Base-by-base conservation (phyloP, 2,329 filamentous ascomycete species). In the Fusarium beomiforme region DNA sequence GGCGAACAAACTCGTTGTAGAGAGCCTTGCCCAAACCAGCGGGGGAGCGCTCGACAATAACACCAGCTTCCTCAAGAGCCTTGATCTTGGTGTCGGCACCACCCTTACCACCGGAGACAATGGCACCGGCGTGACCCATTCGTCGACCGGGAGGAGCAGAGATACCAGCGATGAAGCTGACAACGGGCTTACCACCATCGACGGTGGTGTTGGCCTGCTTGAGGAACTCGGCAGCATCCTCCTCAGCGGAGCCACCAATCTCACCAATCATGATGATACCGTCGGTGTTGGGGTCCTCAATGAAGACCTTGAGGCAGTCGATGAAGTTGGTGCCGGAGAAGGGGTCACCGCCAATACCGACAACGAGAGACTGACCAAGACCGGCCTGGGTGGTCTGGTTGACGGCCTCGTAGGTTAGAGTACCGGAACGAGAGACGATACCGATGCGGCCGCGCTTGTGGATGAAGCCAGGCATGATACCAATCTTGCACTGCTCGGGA, bases 251-350 rank as follows among this genome's bases (percentile, higher is more conserved):
- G 72, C 96, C 96, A 84, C 96, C 96, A 81, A 99, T 98, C 87
- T 98, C 96, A 81, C 96, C 96, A 82, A 99, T 98, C 96, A 99
- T 98, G 87, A 99, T 98, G 85, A 99, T 98, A 81, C 96, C 96
- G 81, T 99, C 96, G 41, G 96, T 99, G 86, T 97, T 94, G 82
- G 92, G 89, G 83, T 99, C 96, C 83, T 97, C 88, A 78, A 97
- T 90, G 90, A 99, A 99, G 81, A 98, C 94, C 81, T 93, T 93
- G 78, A 99, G 89, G 89, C 95, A 98, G 89, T 99, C 96, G 85
- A 99, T 98, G 88, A 98, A 99, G 90, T 97, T 98, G 85, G 96
- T 98, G 78, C 96, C 96, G 79, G 92, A 95, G 89, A 99, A 99
- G 78, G 96, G 96, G 85, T 99, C 96, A 85, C 96, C 96, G 73